These are phyloP conservation scores for Ophiostoma perfectum DNA, from an alignment of 2,329 filamentous ascomycete species.

Conservation along the genomic window DNA sequence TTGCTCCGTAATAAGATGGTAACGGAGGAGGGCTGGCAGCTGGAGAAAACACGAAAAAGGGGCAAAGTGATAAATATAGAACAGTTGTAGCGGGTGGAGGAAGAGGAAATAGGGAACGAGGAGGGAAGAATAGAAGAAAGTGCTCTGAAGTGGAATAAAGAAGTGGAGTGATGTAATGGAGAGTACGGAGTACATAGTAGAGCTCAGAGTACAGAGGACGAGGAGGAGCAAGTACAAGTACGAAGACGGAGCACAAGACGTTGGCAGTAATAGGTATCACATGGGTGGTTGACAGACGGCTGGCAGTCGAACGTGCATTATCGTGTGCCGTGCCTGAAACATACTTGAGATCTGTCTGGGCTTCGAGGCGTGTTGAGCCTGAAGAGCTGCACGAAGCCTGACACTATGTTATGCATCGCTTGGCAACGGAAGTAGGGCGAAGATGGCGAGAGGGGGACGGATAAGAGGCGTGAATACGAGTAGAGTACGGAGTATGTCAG, in stretches of 20 bases:
- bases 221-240: no score
- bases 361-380: background rate
- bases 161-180: background rate
- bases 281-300: background rate
- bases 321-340: background rate
- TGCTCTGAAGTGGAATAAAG: background rate
- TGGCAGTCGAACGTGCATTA: background rate
- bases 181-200: no score
- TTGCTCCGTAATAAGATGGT: no score
- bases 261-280: no score
- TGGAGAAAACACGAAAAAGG: conserved; percentile 1
- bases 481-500: background rate
- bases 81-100: background rate
- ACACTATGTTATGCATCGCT: background rate
- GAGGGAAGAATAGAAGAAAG: background rate
- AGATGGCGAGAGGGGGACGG: background rate
- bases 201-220: no score
- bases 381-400: background rate
- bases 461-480: no score
- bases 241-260: no score
- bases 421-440: background rate
- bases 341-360: background rate
- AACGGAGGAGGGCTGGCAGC: background rate
- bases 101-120: background rate
- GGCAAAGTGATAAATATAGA: conserved; percentile 10